Percentiles rank a stretch among this genome's conserved stretches.
Evolutionary conservation across 148 eudicot genomes (phyloP).

Genomic region (Vaccinium vitisidaea): DNA sequence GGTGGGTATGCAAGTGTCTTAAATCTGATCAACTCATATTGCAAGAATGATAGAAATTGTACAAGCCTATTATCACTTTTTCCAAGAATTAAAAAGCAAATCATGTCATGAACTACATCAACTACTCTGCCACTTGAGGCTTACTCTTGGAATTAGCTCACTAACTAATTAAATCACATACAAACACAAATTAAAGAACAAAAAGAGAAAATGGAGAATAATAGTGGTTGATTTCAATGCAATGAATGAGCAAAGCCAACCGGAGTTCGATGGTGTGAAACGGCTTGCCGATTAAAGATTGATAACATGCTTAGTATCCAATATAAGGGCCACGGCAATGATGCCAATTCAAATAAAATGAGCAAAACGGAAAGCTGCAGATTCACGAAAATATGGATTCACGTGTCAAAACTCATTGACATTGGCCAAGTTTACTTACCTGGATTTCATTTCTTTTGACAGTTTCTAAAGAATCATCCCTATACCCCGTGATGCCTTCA

Average conservation of each 20-base stretch:
- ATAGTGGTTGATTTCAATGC: not conserved
- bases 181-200: not conserved
- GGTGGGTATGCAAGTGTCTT: not conserved
- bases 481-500: slow-evolving; percentile 97
- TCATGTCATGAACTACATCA: not conserved
- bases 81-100: too few relatives aligned
- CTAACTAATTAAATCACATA: not conserved
- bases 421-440: slow-evolving; percentile 31
- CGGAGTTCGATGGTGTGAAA: not conserved
- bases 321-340: not conserved
- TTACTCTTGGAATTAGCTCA: not conserved
- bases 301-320: not conserved
- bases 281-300: not conserved
- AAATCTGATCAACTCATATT: not conserved
- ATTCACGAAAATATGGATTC: not conserved
- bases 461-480: slow-evolving; percentile 98
- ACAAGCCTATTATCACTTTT: not conserved
- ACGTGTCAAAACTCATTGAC: not conserved
- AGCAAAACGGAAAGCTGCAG: not conserved
- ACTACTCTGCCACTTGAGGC: not conserved
- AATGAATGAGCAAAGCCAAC: not conserved
- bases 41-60: not conserved
- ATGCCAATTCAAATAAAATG: slow-evolving; percentile 1
- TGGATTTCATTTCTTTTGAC: slow-evolving; percentile 96
- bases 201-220: not conserved